Conservation (phyloP, 2,329 filamentous ascomycete genomes). For the Cladosporium sp. region DNA sequence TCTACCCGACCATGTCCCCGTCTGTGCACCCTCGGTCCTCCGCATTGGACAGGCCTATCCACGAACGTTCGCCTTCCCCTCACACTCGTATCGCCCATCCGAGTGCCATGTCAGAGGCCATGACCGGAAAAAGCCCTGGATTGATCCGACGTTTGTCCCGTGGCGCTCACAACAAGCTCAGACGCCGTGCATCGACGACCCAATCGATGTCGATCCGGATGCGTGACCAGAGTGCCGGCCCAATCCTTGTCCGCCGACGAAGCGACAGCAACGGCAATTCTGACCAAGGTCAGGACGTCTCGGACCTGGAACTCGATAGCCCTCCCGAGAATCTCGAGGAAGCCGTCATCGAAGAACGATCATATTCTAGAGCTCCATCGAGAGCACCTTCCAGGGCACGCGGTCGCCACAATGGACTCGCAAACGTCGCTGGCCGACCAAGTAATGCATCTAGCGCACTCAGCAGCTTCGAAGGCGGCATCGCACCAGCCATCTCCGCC, state of each 20-base stretch:
- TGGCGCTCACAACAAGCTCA: constrained; percentile 66
- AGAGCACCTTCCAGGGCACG: constrained; percentile 17
- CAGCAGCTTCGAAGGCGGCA: constrained; percentile 38
- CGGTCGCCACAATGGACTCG: constrained; percentile 38
- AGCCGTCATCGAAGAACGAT: constrained; percentile 32
- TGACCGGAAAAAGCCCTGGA: constrained; percentile 55
- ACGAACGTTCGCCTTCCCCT: constrained; percentile 52
- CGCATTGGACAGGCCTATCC: constrained; percentile 29
- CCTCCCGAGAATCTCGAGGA: constrained; percentile 50
- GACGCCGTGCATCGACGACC: constrained; percentile 73
- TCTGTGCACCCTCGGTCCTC: constrained; percentile 21
- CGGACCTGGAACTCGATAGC: constrained; percentile 52
- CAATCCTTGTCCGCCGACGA: constrained; percentile 77
- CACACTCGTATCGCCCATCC: constrained; percentile 37
- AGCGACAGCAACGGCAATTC: constrained; percentile 81
- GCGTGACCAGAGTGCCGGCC: constrained; percentile 83
- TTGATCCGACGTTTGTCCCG: constrained; percentile 84
- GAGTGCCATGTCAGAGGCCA: constrained; percentile 60
- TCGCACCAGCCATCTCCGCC: constrained; percentile 71
- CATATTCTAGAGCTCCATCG: constrained; percentile 12
- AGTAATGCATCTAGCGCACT: constrained; percentile 29
- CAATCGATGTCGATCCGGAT: constrained; percentile 65
- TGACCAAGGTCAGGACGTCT: constrained; percentile 42
- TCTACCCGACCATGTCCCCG: constrained; percentile 19
- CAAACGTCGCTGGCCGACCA: constrained; percentile 33